Evolutionary conservation across 371 early-diverging fungal species (phyloP), one percentile per base, ranked within the genome.

Genomic region (Parasitella parasitica): DNA sequence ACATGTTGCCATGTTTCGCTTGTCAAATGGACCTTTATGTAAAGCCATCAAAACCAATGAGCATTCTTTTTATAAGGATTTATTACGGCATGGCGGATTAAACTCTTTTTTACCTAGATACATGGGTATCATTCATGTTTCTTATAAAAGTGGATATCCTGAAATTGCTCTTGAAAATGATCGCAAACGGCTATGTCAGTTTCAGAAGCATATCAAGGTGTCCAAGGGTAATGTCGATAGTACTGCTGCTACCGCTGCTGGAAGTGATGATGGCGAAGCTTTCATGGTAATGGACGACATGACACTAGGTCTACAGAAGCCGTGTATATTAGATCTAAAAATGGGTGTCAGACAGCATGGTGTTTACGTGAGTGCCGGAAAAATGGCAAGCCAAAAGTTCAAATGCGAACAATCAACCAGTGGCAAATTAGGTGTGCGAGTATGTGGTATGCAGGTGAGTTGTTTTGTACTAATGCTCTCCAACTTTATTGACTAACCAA

Each of bases 331-430:
- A 49, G 97, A 97, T 65, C 81, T 97, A 57, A 97, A 97, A 65
- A 96, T 97, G 96, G 97, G 97, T 18, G 94, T 93, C 9, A 79
- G 97, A 5, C 97, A 97, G 73, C 91, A 95, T 65, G 96, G 97
- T 4, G 86, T 96, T 52, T 83, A 91, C 74, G 94, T 90, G 0
- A 75, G 89, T 1, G 78, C 80, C 22, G 86, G 84, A 43, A 97
- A 97, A 72, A 81, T 89, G 54, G 68, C 76, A 24, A 90, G 89
- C 39, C 96, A 96, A 74, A 93, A 87, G 57, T 73, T 79, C 50
- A 96, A 96, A 73, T 95, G 94, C 63, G 92, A 89, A 59, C 81
- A 84, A 51, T 90, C 92, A 4, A 97, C 97, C 15, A 93, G 93
- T 67, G 88, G 88, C 62, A 77, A 81, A 46, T 81, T 96, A 22